Evolutionary conservation across 257 asterid genomes (phyloP), one percentile per base, ranked within the genome.

Genomic region (Hygrophila difformis): DNA sequence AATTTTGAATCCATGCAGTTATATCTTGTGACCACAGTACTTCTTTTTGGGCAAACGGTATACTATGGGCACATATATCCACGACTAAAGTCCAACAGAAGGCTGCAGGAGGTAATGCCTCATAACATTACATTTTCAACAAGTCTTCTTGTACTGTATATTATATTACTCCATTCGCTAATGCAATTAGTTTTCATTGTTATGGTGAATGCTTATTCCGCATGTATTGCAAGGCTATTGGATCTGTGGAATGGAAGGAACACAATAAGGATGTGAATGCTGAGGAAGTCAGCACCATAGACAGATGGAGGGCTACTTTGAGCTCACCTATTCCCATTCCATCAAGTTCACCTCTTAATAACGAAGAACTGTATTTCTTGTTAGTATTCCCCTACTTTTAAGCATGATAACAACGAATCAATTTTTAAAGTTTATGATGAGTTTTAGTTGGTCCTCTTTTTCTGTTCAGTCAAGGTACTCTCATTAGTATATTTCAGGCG

Each of bases 321-420:
- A 78, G 77, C 69, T 60, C 74, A 21, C 83, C 82, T 21, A 64
- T 76, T 65, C 81, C 78, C 57, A 56, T 71, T 65, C 77, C 76
- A 23, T 37, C 51, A 22, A 22, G 38, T 41, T 18, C 61, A 33
- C 56, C 46, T 21, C 44, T 23, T 38, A 60, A 44, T 21, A 53
- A 54, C 12, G 78, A 58, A 18, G 94, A 74, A 35, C 47, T 71
- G 15, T 82, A 63, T 55, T 71, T 66, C 51, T 68, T 61, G 94
- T 76, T 36, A 48, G 63, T 39, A 50, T 23, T 47, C 55, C 56
- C 50, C 55, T 40, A 5, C 31, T 49, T 48, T 31, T 16, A n/a
- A n/a, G n/a, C n/a, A n/a, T n/a, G n/a, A n/a, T n/a, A n/a, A n/a
- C n/a, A n/a, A n/a, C n/a, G n/a, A n/a, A n/a, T n/a, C n/a, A 45